Percentiles rank a stretch among this genome's conserved stretches.
phyloP scores from a whole-genome alignment of 441 rosid genomes.

The Erodium trifolium region DNA sequence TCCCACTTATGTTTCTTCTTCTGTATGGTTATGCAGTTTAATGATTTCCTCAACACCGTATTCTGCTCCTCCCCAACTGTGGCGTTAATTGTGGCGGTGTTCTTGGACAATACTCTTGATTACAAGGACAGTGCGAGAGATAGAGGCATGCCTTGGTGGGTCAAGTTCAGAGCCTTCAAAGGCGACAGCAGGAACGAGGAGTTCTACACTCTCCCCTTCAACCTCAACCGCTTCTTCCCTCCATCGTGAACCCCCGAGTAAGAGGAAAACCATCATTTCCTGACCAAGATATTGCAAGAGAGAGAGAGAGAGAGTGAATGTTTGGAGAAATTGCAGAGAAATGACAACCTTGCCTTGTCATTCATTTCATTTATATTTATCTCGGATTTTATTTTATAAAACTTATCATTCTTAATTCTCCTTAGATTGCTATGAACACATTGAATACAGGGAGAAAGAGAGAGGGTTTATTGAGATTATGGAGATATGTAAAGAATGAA shows the following conservation, averaged over 20 bases:
- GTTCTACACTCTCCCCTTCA: slow-evolving; percentile 93
- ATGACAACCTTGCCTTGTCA: slow-evolving; percentile 19
- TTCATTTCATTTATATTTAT: slow-evolving; percentile 18
- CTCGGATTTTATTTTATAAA: slow-evolving; percentile 25
- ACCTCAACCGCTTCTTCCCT: slow-evolving; percentile 93
- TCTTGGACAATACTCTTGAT: slow-evolving; percentile 91
- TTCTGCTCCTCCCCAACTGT: slow-evolving; percentile 93
- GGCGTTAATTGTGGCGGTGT: slow-evolving; percentile 65
- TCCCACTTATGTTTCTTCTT: neutral
- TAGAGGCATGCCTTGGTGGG: slow-evolving; percentile 99
- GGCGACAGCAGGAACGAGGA: slow-evolving; percentile 94
- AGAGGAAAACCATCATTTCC: slow-evolving; percentile 47
- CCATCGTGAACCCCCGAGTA: slow-evolving; percentile 50
- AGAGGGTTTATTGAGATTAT: neutral
- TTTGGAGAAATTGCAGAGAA: slow-evolving; percentile 8
- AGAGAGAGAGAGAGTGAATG: too few species aligned
- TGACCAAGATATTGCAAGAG: slow-evolving; percentile 1
- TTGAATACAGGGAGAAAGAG: neutral
- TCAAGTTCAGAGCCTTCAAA: slow-evolving; percentile 76
- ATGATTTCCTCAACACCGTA: slow-evolving; percentile 93
- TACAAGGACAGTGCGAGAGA: slow-evolving; percentile 84
- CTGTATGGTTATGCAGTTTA: slow-evolving; percentile 46
- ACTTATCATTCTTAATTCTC: slow-evolving; percentile 4
- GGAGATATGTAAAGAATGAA: slow-evolving; percentile 8
- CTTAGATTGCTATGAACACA: too few species aligned